Base-by-base conservation (phyloP, 352 stramenopile species). In the Pythium phragmitis region DNA sequence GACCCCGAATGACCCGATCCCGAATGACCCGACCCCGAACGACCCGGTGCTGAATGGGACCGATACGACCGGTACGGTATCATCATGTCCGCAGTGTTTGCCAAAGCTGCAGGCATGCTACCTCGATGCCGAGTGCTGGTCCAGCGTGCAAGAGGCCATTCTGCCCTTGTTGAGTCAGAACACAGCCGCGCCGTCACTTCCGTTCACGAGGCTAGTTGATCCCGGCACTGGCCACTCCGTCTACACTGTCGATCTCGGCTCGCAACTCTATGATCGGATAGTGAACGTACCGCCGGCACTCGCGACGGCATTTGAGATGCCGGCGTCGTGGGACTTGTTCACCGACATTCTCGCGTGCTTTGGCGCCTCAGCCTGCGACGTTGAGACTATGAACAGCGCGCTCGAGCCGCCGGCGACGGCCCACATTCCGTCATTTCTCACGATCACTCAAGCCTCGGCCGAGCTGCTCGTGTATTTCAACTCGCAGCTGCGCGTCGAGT, bases 381-480 rank as follows among this genome's bases (percentile, higher is more conserved):
- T 68, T 0, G 49, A 68, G 42, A 64, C 42, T 33, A 67, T 72
- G 59, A 34, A 43, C 37, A 55, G 41, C 26, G 65, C 65, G 14
- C 11, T 49, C 14, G 36, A 43, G 16, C 53, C 65, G 8, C 65
- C 65, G 1, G 65, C 65, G 7, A 72, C 65, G 0, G 55, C 59
- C 3, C 60, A 72, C 48, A 13, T 68, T 1, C 65, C 65, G 8
- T 50, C 65, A 5, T 57, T 26, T 17, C 34, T 72, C 2, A 9
- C 19, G 7, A 28, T 49, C 41, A 13, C 23, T 0, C 11, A 42
- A 0, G 54, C 48, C 0, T 7, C 5, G 0, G 21, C 37, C 2
- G 2, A 57, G 36, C 33, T 68, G 2, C 8, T 28, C 1, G 17
- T 68, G 39, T 59, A 68, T 34, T 19, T 47, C 16, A 37, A 67